phyloP scores from a whole-genome alignment of 1,284 basidiomycete species.

The Singerocomus inundabilis region DNA sequence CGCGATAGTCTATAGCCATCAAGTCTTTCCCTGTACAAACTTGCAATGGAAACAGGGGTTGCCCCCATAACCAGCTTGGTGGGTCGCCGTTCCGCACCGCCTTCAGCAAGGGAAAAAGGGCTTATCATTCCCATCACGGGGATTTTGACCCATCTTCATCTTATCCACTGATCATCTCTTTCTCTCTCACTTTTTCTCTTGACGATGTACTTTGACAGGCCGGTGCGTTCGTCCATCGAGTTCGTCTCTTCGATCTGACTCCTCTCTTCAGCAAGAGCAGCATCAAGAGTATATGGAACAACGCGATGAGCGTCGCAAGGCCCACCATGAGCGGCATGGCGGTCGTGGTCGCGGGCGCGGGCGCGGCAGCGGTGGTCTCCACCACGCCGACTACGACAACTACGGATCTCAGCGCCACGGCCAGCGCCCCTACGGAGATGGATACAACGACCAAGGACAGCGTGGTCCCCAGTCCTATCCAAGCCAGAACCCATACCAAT shows the following conservation, averaged over 20 bases:
- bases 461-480: conserved; percentile 1
- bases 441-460: conserved; percentile 2
- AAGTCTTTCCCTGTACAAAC: too few relatives aligned
- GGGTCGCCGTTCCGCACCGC: conserved; percentile 2
- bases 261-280: conserved; percentile 4
- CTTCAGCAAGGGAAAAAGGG: not conserved
- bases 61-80: too few relatives aligned
- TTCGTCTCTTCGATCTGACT: not conserved
- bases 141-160: not conserved
- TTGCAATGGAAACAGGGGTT: too few relatives aligned
- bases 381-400: not conserved
- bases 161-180: not conserved
- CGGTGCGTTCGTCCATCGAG: conserved; percentile 1
- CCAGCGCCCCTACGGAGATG: not conserved
- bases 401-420: not conserved
- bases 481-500: not conserved
- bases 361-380: not conserved
- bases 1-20: too few relatives aligned
- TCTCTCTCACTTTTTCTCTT: not conserved
- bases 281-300: conserved; percentile 11
- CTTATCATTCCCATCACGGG: too few relatives aligned
- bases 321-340: conserved; percentile 7
- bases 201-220: conserved; percentile 11
- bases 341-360: too few relatives aligned
- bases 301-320: conserved; percentile 15